Percentiles rank a stretch among this genome's conserved stretches.
phyloP scores from a whole-genome alignment of 495 filamentous ascomycete genomes.

The Halenospora varia region DNA sequence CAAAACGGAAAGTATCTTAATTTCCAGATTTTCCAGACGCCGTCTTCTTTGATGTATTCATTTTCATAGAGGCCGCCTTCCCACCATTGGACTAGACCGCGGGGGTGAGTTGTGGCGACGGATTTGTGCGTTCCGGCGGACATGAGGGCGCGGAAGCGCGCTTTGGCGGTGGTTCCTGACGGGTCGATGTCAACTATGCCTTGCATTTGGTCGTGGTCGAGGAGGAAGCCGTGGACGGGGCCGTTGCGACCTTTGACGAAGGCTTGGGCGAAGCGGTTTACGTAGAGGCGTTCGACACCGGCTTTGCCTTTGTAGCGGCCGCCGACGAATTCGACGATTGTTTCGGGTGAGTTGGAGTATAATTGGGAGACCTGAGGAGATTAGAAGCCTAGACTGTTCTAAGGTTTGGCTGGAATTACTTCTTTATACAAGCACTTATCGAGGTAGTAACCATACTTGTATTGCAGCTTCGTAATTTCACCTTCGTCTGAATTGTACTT shows the following conservation, averaged over 20 bases:
- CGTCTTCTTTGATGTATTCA: slow-evolving; percentile 54
- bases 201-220: slow-evolving; percentile 55
- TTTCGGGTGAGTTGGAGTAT: slow-evolving; percentile 48
- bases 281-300: slow-evolving; percentile 50
- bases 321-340: slow-evolving; percentile 53
- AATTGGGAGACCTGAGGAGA: slow-evolving; percentile 41
- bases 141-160: slow-evolving; percentile 53
- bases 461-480: slow-evolving; percentile 49
- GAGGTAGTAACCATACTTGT: slow-evolving; percentile 56
- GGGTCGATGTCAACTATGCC: slow-evolving; percentile 45
- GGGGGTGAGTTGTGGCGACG: slow-evolving; percentile 41
- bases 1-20: slow-evolving; percentile 55
- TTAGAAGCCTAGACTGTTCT: background rate
- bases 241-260: slow-evolving; percentile 51
- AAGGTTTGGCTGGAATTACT: slow-evolving; percentile 21
- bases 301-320: slow-evolving; percentile 47
- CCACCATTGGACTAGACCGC: slow-evolving; percentile 51
- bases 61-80: slow-evolving; percentile 56
- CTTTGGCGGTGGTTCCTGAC: slow-evolving; percentile 44
- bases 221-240: slow-evolving; percentile 49
- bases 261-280: slow-evolving; percentile 43
- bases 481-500: slow-evolving; percentile 33
- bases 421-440: slow-evolving; percentile 57
- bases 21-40: slow-evolving; percentile 50
- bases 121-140: slow-evolving; percentile 47